phyloP scores from a whole-genome alignment of 2,329 filamentous ascomycete species.

The Xylaria arbuscula region DNA sequence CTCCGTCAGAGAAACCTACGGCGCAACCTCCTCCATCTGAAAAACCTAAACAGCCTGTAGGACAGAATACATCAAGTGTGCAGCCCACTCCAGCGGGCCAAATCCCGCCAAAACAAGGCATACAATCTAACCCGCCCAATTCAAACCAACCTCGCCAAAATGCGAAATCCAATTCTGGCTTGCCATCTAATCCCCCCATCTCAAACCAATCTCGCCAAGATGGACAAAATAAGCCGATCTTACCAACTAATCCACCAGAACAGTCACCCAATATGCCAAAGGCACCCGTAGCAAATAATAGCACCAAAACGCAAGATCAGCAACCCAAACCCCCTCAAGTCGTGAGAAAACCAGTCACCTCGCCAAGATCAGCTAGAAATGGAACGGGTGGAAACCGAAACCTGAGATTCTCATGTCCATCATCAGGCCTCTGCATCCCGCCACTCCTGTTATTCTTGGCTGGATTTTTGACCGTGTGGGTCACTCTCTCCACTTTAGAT shows the following conservation, averaged over 20 bases:
- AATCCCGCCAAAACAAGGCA: neutral
- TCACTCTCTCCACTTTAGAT: slow-evolving; percentile 14
- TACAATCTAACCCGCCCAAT: neutral
- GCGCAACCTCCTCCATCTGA: too few relatives aligned
- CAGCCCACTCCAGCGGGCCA: neutral
- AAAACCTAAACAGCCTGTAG: too few relatives aligned
- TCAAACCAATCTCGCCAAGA: neutral
- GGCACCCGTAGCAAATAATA: neutral
- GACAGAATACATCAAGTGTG: neutral
- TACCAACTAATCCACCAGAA: neutral
- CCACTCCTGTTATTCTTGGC: slow-evolving; percentile 11
- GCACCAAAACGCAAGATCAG: neutral
- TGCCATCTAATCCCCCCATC: neutral
- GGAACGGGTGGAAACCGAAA: slow-evolving; percentile 4
- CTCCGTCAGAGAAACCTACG: neutral
- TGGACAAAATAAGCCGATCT: neutral
- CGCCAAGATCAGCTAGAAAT: neutral
- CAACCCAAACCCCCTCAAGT: neutral
- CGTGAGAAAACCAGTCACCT: neutral
- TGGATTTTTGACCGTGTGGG: slow-evolving; percentile 15
- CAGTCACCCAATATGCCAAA: neutral
- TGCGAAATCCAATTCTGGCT: neutral
- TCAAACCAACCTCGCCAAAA: too few relatives aligned
- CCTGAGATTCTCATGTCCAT: neutral
- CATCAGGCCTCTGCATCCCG: slow-evolving; percentile 1